Conservation (phyloP, 2,329 filamentous ascomycete species). For the Phyllachora maydis region DNA sequence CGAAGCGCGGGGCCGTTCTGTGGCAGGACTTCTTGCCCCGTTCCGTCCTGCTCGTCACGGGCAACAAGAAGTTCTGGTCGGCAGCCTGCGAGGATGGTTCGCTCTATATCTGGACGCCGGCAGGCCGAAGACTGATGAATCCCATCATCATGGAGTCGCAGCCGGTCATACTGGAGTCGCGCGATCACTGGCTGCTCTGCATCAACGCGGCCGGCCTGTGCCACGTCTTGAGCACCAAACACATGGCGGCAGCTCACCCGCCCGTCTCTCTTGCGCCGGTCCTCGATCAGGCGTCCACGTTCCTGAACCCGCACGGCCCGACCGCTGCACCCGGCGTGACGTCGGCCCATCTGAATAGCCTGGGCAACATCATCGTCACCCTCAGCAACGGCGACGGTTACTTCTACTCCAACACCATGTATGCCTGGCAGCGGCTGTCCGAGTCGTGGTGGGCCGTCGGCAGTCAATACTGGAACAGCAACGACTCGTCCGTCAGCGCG, state of each 20-base stretch:
- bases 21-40: slow-evolving; percentile 92
- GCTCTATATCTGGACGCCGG: slow-evolving; percentile 79
- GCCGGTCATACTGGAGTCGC: slow-evolving; percentile 80
- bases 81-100: slow-evolving; percentile 86
- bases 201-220: slow-evolving; percentile 77
- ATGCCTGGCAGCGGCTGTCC: slow-evolving; percentile 83
- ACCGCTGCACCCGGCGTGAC: slow-evolving; percentile 70
- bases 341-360: slow-evolving; percentile 76
- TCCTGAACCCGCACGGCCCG: slow-evolving; percentile 53
- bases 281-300: slow-evolving; percentile 66
- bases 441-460: slow-evolving; percentile 97
- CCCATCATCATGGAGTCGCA: slow-evolving; percentile 78
- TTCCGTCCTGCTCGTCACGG: slow-evolving; percentile 74
- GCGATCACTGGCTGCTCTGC: slow-evolving; percentile 74
- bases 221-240: slow-evolving; percentile 84
- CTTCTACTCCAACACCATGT: slow-evolving; percentile 70
- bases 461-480: slow-evolving; percentile 97
- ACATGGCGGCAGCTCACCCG: slow-evolving; percentile 66
- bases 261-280: slow-evolving; percentile 78
- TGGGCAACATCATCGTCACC: slow-evolving; percentile 71
- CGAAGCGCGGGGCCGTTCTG: slow-evolving; percentile 56
- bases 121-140: slow-evolving; percentile 68
- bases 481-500: slow-evolving; percentile 71
- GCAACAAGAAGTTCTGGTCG: slow-evolving; percentile 79
- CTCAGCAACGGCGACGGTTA: slow-evolving; percentile 91